Evolutionary conservation across 805 yeast species (phyloP), one percentile per base, ranked within the genome.

Genomic region (Cyberlindnera suaveolens): DNA sequence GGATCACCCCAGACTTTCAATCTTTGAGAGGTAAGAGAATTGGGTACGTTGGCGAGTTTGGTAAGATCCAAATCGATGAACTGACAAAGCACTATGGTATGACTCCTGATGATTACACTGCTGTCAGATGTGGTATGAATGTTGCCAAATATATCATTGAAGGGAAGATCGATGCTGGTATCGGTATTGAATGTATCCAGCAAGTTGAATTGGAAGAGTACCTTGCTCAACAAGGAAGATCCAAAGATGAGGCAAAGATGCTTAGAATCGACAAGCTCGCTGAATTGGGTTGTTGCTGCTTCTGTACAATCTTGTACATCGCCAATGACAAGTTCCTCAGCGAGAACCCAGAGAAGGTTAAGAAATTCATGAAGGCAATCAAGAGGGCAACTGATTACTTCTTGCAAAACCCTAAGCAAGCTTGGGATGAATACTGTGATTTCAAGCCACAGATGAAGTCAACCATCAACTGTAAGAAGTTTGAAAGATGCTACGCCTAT

Each of bases 191-290:
- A 11, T 33, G 36, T 33, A 33, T 33, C 20, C 36, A 33, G 19
- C 36, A 33, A 17, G 36, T 33, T 33, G 36, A 33, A 13, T 33
- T 33, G 36, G 36, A 33, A 17, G 36, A 33, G 36, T 33, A 33
- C 23, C 19, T 33, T 13, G 20, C 20, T 13, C 19, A 33, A 33
- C 36, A 33, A 17, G 36, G 36, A 13, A 33, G 36, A 33, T 18
- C 36, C 8, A 33, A 33, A 18, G 20, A 33, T 13, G 36, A 33
- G 15, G 36, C 36, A 13, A 15, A 33, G 20, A 33, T 33, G 36
- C 17, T 33, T 8, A 33, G 36, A 33, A 33, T 33, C n/a, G 36
- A 33, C 14, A 33, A 33, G 36, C 23, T 33, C 3, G 36, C 36
- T 16, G 36, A 33, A 17, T 33, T 33, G n/a, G 36, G 36, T 13